Evolutionary conservation across 345 rosid species (phyloP).

Genomic region (Pseudoturritis turrita): DNA sequence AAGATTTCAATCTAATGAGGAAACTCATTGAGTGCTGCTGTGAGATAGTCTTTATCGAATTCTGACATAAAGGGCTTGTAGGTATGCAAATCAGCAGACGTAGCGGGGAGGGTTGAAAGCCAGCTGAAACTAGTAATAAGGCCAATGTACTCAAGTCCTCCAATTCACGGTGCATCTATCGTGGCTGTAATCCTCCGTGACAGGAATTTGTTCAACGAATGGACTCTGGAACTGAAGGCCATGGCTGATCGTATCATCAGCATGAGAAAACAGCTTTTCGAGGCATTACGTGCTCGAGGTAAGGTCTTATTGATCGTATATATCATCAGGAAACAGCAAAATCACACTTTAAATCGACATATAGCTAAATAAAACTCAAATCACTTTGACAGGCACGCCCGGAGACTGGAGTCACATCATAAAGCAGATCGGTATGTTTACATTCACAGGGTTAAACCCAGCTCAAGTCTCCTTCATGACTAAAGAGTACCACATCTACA

Average conservation of each 20-base stretch:
- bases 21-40: background rate
- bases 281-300: conserved; percentile 60
- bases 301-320: background rate
- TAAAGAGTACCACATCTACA: conserved; percentile 67
- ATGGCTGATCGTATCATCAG: conserved; percentile 78
- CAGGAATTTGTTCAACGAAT: conserved; percentile 56
- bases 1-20: conserved; percentile 29
- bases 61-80: conserved; percentile 12
- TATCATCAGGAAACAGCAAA: background rate
- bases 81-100: conserved; percentile 86
- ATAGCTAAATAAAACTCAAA: background rate
- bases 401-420: conserved; percentile 84
- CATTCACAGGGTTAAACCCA: conserved; percentile 63
- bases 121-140: conserved; percentile 86
- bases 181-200: conserved; percentile 70
- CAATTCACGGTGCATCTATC: conserved; percentile 87
- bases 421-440: conserved; percentile 80
- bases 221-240: conserved; percentile 77
- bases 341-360: background rate
- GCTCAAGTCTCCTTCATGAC: conserved; percentile 63
- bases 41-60: background rate
- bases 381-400: conserved; percentile 45
- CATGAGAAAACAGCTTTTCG: conserved; percentile 73
- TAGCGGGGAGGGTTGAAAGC: conserved; percentile 71
- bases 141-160: conserved; percentile 93